Percentiles rank a stretch among this genome's conserved stretches.
Evolutionary conservation across 768 basidiomycete species (phyloP).

Genomic region (Cystofilobasidium ferigula): DNA sequence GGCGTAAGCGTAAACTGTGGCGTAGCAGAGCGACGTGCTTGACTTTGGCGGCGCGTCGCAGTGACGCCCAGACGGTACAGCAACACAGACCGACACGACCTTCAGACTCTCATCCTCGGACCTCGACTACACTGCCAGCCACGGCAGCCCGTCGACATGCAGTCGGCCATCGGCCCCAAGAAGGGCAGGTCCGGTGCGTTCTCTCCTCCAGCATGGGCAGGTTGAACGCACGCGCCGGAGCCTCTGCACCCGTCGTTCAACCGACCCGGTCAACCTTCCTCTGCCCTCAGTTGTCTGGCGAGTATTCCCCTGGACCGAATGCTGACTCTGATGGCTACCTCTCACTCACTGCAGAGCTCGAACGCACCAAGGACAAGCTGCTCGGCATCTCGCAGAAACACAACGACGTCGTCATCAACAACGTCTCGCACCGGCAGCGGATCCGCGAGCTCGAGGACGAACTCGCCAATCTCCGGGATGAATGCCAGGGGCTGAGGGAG

Average conservation of each 20-base stretch:
- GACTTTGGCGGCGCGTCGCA: no score
- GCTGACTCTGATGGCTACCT: background rate
- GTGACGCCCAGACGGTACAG: no score
- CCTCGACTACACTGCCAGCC: background rate
- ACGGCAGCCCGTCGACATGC: background rate
- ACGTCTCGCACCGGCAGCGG: slow-evolving; percentile 17
- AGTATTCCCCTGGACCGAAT: background rate
- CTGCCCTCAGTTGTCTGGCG: background rate
- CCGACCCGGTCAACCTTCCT: background rate
- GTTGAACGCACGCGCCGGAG: background rate
- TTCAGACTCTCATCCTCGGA: background rate
- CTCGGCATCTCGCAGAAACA: slow-evolving; percentile 19
- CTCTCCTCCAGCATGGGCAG: background rate
- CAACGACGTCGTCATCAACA: slow-evolving; percentile 24
- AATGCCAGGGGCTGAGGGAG: slow-evolving; percentile 8
- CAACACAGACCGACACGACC: background rate
- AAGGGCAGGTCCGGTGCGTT: background rate
- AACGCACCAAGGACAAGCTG: slow-evolving; percentile 12
- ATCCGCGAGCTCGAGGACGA: slow-evolving; percentile 19
- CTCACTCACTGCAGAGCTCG: slow-evolving; percentile 4
- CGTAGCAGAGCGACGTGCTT: no score
- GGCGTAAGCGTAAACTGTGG: no score
- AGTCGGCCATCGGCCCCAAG: background rate
- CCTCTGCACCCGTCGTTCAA: background rate
- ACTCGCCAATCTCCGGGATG: slow-evolving; percentile 9